Evolutionary conservation across 257 asterid species (phyloP), one percentile per base, ranked within the genome.

Genomic region (Ehretia macrophylla): DNA sequence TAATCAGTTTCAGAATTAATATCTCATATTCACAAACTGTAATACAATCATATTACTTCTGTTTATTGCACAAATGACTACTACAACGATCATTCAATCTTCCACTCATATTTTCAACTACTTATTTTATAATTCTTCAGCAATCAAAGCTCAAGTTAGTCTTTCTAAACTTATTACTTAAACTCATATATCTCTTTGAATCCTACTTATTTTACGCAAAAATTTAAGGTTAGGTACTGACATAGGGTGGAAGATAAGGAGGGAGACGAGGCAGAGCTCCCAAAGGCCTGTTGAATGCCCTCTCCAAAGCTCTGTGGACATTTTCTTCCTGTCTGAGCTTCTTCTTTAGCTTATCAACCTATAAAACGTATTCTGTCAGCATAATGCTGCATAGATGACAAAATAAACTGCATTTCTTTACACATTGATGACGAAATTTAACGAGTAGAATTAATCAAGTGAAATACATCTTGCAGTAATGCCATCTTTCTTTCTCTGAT

Each of bases 221-320:
- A 27, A 27, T 27, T 27, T 27, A 3, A 6, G 35, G 35, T 27
- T 27, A 6, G 35, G 35, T 27, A 79, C 94, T 83, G 32, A 89
- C 99, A 57, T 81, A 68, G 14, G 89, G 73, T 4, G 98, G 98
- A 22, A 92, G 90, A 78, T 84, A 88, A 19, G 97, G 89, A 45
- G 98, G 97, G 46, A 92, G 87, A 61, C 99, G 97, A 80, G 99
- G 99, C 61, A 82, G 83, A 67, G 87, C 82, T 56, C 99, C 99
- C 14, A 83, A 67, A 1, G 99, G 99, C 67, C 99, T 79, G 12
- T 86, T 88, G 63, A 92, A 84, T 14, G 99, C 96, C 59, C 97
- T 86, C 75, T 86, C 90, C 58, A 92, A 72, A 62, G 99, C 99
- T 75, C 97, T 77, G 66, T 88, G 99, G 51, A 92, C 91, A 77